These are phyloP conservation scores for Clitopilus passeckerianus DNA, from an alignment of 768 basidiomycete genomes.

Conservation along the genomic window DNA sequence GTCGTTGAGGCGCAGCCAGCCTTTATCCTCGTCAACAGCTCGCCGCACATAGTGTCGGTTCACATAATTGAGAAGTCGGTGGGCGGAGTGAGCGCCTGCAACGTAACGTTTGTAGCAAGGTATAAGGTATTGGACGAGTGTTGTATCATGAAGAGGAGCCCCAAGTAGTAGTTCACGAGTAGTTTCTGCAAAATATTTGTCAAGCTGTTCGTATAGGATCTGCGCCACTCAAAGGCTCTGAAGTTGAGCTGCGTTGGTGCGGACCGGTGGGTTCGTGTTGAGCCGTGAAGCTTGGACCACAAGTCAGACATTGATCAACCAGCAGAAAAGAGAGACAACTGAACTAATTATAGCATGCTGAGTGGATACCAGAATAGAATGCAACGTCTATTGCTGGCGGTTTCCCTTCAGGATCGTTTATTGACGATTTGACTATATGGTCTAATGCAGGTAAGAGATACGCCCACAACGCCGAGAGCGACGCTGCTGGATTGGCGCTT, in stretches of 20 bases:
- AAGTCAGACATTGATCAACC: slow-evolving; percentile 12
- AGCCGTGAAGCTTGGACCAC: slow-evolving; percentile 40
- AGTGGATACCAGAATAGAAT: slow-evolving; percentile 75
- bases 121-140: slow-evolving; percentile 65
- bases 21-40: slow-evolving; percentile 72
- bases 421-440: slow-evolving; percentile 70
- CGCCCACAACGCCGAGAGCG: slow-evolving; percentile 67
- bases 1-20: slow-evolving; percentile 69
- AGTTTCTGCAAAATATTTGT: slow-evolving; percentile 62
- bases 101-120: slow-evolving; percentile 69
- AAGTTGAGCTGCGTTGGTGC: slow-evolving; percentile 20
- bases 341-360: slow-evolving; percentile 80
- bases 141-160: slow-evolving; percentile 60
- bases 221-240: slow-evolving; percentile 41
- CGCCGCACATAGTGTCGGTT: slow-evolving; percentile 76
- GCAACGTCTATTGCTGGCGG: slow-evolving; percentile 67
- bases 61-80: slow-evolving; percentile 75
- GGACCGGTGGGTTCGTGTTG: slow-evolving; percentile 43
- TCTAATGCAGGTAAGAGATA: slow-evolving; percentile 73
- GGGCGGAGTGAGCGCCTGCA: slow-evolving; percentile 60
- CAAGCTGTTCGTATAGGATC: slow-evolving; percentile 73
- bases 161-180: slow-evolving; percentile 59
- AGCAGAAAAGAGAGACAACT: slow-evolving; percentile 17
- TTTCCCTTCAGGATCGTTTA: slow-evolving; percentile 49
- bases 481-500: slow-evolving; percentile 71